A percentile compares a stretch with the other conserved stretches of the same genome.
These are phyloP conservation scores for Trichocladium uniseriatum DNA, from an alignment of 495 filamentous ascomycete genomes.

Conservation along the genomic window DNA sequence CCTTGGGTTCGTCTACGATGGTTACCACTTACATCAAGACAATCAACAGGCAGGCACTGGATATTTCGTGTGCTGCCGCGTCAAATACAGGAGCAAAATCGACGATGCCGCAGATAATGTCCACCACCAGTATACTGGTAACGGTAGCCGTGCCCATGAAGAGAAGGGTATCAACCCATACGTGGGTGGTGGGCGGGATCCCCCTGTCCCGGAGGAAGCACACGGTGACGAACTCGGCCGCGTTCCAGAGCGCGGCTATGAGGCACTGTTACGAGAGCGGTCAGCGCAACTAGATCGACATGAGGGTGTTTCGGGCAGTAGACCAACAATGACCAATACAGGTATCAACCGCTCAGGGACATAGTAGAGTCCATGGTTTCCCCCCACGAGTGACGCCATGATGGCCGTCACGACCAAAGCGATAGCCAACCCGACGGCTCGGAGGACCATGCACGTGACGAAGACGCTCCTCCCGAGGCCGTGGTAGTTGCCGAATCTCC, in stretches of 20 bases:
- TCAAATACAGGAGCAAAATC: not conserved
- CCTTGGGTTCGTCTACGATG: not conserved
- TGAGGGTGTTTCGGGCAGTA: no score
- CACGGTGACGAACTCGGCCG: slow-evolving; percentile 10
- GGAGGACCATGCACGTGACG: slow-evolving; percentile 10
- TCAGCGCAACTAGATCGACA: no score
- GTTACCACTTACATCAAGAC: slow-evolving; percentile 15
- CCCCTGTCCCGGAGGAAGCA: slow-evolving; percentile 3
- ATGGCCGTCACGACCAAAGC: slow-evolving; percentile 4
- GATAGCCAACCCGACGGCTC: slow-evolving; percentile 9
- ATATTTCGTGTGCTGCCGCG: slow-evolving; percentile 4
- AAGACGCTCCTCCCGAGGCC: slow-evolving; percentile 8
- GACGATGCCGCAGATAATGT: slow-evolving; percentile 6
- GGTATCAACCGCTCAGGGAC: not conserved
- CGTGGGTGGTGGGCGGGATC: slow-evolving; percentile 11
- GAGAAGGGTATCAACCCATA: slow-evolving; percentile 7
- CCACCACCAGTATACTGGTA: slow-evolving; percentile 3
- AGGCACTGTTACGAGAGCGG: slow-evolving; percentile 3
- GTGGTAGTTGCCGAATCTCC: slow-evolving; percentile 9
- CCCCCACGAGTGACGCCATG: slow-evolving; percentile 1
- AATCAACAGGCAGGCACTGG: slow-evolving; percentile 6
- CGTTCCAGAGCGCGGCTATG: slow-evolving; percentile 10
- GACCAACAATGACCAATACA: slow-evolving; percentile 1
- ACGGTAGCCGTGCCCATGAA: slow-evolving; percentile 3
- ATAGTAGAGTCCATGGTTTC: not conserved